Conservation (phyloP, 2,329 filamentous ascomycete genomes). For the Ascocoryne sarcoides region DNA sequence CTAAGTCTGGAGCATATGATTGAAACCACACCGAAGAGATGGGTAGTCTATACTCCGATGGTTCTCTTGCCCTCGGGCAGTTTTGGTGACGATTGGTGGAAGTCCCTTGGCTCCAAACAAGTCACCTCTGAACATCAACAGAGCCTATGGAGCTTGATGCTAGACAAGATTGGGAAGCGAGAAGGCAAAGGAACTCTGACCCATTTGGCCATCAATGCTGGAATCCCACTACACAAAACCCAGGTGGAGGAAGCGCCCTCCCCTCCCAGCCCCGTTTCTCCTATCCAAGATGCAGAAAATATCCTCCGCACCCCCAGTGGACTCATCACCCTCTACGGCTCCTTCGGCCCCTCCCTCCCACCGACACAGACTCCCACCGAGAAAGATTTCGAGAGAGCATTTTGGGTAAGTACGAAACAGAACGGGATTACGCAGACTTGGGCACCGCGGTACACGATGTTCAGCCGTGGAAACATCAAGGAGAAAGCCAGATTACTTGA, state of each 20-base stretch:
- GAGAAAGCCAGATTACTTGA: constrained; percentile 73
- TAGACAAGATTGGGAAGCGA: constrained; percentile 36
- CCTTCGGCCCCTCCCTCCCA: constrained; percentile 52
- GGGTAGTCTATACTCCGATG: constrained; percentile 53
- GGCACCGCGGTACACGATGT: constrained; percentile 91
- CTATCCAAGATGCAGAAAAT: constrained; percentile 43
- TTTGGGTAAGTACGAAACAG: constrained; percentile 75
- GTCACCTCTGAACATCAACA: constrained; percentile 1
- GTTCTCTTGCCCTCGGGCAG: constrained; percentile 50
- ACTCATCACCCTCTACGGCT: constrained; percentile 61
- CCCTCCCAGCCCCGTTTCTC: not conserved
- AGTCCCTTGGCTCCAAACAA: constrained; percentile 7
- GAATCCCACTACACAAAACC: constrained; percentile 42
- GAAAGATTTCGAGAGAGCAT: constrained; percentile 53
- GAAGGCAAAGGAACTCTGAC: constrained; percentile 38
- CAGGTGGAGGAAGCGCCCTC: not conserved
- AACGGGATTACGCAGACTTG: constrained; percentile 76
- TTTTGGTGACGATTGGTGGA: constrained; percentile 36
- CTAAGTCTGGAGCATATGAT: constrained; percentile 11
- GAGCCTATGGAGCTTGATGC: constrained; percentile 42
- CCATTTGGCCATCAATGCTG: constrained; percentile 52
- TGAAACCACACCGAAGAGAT: constrained; percentile 40
- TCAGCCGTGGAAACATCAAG: constrained; percentile 79
- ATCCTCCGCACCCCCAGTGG: constrained; percentile 64
- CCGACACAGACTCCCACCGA: constrained; percentile 8